Base-by-base conservation (phyloP, 768 basidiomycete species). In the Myochromella boudieri region DNA sequence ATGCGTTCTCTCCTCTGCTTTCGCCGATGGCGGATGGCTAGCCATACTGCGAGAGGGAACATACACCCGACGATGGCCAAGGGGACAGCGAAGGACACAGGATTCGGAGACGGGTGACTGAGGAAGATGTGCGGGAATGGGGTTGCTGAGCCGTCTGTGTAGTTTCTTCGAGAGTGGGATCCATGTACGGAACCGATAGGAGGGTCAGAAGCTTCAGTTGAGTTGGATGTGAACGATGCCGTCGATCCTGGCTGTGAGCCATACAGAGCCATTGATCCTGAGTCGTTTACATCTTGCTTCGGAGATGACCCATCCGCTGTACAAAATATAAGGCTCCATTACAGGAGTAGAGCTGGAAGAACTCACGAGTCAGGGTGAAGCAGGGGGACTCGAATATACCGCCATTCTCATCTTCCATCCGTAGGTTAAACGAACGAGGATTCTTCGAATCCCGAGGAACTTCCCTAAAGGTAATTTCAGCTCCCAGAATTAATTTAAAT, bases 61-160 rank as follows among this genome's bases (percentile, higher is more conserved):
- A 70, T 59, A 8, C 55, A 62, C 8, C 61, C 59, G 21, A 69
- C 55, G 34, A 64, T 53, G 12, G 68, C 66, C 7, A 70, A 56
- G 2, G 69, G 70, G 17, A 70, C 58, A 6, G 64, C 67, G 44
- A 63, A 61, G 12, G 67, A 65, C 6, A 60, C 64, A 3, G 59
- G 50, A 4, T 68, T 60, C 14, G 60, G 63, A 2, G 60, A 40
- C 3, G 47, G 47, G 11, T 57, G 63, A 3, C 63, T 61, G 12
- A 60, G 54, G 7, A 65, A 42, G 26, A 55, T 37, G 20, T 49
- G 54, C 36, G 61, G 50, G 6, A 36, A 33, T 25, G 47, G 24
- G 20, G 48, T 29, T 8, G 55, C 20, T 14, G 56, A 21, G n/a
- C n/a, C n/a, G n/a, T n/a, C n/a, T n/a, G n/a, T n/a, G n/a, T n/a